These are phyloP conservation scores for Fraxinus xanthoxyloides DNA, from an alignment of 305 asterid species.

Conservation along the genomic window DNA sequence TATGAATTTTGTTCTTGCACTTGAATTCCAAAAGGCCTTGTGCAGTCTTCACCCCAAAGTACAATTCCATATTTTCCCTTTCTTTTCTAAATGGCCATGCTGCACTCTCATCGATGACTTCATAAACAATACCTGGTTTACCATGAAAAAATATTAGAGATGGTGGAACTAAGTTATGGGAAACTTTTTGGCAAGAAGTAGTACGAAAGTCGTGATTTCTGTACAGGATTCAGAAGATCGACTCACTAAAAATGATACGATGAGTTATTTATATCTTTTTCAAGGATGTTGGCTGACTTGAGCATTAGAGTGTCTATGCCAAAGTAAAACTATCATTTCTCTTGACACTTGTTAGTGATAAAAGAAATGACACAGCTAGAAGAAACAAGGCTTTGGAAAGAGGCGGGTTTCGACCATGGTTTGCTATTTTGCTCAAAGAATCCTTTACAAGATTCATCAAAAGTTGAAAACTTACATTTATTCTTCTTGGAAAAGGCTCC, in stretches of 20 bases:
- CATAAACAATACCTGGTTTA: conserved; percentile 61
- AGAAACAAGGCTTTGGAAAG: neutral
- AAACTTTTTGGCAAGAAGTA: neutral
- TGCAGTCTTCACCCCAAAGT: conserved; percentile 71
- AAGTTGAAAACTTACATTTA: conserved; percentile 52
- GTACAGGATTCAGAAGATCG: neutral
- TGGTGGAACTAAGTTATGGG: neutral
- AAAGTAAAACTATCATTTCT: neutral
- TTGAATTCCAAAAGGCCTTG: conserved; percentile 76
- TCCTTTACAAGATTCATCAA: neutral
- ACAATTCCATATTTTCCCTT: conserved; percentile 55
- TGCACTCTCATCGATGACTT: conserved; percentile 56
- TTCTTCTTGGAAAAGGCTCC: conserved; percentile 79
- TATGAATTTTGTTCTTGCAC: conserved; percentile 66
- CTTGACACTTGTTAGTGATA: neutral
- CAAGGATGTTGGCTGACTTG: neutral
- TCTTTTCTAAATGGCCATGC: conserved; percentile 70
- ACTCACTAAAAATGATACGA: neutral
- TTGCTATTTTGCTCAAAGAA: neutral
- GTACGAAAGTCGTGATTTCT: neutral
- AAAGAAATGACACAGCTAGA: neutral
- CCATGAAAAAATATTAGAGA: neutral
- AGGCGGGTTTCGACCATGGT: neutral
- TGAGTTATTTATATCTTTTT: neutral
- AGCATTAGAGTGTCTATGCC: neutral